These are phyloP conservation scores for Pyrenophora tritici-repentis DNA, from an alignment of 2,329 filamentous ascomycete genomes.

Conservation along the genomic window DNA sequence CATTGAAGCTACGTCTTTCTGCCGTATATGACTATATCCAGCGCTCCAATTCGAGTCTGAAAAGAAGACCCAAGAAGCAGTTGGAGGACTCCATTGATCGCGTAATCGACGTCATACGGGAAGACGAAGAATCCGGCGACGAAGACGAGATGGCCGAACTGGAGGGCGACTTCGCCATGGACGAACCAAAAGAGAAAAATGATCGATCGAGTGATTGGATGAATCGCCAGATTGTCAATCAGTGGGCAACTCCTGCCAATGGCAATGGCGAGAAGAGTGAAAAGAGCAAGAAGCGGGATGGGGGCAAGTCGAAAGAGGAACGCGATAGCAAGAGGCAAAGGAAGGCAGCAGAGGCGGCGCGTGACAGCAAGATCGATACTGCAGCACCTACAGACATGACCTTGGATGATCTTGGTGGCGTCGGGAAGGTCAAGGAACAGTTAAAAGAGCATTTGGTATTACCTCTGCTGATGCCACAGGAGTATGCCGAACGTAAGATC, in stretches of 20 bases:
- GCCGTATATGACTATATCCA: conserved; percentile 80
- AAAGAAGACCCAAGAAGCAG: conserved; percentile 77
- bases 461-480: conserved; percentile 70
- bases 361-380: conserved; percentile 58
- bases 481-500: conserved; percentile 68
- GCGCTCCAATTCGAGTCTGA: conserved; percentile 82
- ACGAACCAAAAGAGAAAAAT: conserved; percentile 27
- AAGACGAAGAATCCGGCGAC: conserved; percentile 59
- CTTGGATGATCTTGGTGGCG: conserved; percentile 74
- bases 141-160: conserved; percentile 58
- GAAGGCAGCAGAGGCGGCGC: conserved; percentile 34
- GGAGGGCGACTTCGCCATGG: conserved; percentile 46
- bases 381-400: conserved; percentile 70
- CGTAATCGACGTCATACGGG: conserved; percentile 73
- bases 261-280: conserved; percentile 31
- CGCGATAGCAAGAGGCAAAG: conserved; percentile 69
- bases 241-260: conserved; percentile 54
- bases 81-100: conserved; percentile 86
- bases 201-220: conserved; percentile 59
- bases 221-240: conserved; percentile 67
- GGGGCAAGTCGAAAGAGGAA: conserved; percentile 64
- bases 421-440: conserved; percentile 72
- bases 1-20: conserved; percentile 60
- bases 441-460: conserved; percentile 73
- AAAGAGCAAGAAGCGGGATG: conserved; percentile 52